Evolutionary conservation across 208 protist species (phyloP).

Genomic region (Tritrichomonas foetus): DNA sequence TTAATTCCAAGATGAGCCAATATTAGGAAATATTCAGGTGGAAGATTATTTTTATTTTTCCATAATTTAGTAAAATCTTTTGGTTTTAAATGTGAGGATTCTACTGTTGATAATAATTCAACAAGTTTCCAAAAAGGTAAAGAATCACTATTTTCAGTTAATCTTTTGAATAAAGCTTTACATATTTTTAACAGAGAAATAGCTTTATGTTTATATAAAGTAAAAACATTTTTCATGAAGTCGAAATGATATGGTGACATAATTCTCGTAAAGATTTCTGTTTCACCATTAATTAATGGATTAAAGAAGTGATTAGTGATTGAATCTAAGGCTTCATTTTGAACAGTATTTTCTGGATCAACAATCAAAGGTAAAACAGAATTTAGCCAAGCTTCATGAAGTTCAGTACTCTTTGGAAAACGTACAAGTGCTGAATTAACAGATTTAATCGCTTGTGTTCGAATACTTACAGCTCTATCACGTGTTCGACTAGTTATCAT

Average conservation of each 20-base stretch:
- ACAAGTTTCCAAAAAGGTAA: neutral
- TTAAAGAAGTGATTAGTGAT: neutral
- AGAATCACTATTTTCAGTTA: neutral
- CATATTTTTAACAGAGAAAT: neutral
- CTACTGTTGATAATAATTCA: neutral
- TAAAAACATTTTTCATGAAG: neutral
- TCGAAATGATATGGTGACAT: neutral
- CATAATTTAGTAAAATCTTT: neutral
- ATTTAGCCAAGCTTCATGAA: neutral
- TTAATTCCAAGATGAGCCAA: neutral
- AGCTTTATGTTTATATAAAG: neutral
- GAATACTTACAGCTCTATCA: neutral
- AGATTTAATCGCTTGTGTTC: neutral
- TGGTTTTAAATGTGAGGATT: neutral
- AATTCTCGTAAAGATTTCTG: neutral
- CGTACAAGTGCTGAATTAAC: neutral
- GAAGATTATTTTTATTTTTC: neutral
- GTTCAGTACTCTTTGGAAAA: neutral
- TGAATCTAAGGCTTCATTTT: slow-evolving; percentile 2
- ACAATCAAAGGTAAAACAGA: neutral
- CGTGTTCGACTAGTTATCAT: neutral
- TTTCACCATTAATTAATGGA: neutral
- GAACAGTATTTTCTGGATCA: slow-evolving; percentile 2
- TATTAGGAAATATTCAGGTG: neutral
- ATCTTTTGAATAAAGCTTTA: neutral